Base-by-base conservation (phyloP, 768 basidiomycete genomes). In the Jaapia argillacea region DNA sequence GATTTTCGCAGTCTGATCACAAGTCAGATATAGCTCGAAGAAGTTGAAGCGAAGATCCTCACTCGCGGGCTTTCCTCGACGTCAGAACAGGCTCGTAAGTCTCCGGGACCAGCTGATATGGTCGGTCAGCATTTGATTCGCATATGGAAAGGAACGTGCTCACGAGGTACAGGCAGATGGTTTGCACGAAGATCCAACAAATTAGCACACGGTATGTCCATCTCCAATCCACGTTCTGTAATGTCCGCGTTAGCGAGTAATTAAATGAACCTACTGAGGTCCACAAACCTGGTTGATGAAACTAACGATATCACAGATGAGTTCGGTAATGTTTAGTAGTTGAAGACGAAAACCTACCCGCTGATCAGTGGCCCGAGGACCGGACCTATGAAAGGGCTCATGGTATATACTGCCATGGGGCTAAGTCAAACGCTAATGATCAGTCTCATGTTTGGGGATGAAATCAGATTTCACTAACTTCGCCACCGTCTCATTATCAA, bases 141-240 rank as follows among this genome's bases (percentile, higher is more conserved):
- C 7, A 5, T 18, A 38, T 40, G 4, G 13, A 36, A 2, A 13
- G 24, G 27, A 20, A 14, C 13, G 14, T 16, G 13, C 71, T 50
- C 49, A 81, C 80, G 35, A 73, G 20, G 38, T 77, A 53, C 5
- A 90, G 60, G 0, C 73, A 62, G 5, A 72, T 40, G 6, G 69
- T 58, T 56, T 85, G 70, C 2, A 60, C 60, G 39, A 73, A 75
- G 1, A 72, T 67, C 89, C 87, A 91, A 18, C 83, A 83, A 2
- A 80, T 47, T 45, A 81, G 56, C 13, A 83, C 60, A 44, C 79
- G 76, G 61, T 80, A 91, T 0, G 85, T 85, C 87, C 86, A 90
- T 46, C 82, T 61, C 84, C 83, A 85, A 37, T 70, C 52, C 1
- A 70, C 48, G 50, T 79, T 64, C 74, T 84, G 47, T 12, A 7